A percentile compares a stretch with the other conserved stretches of the same genome.
phyloP scores from a whole-genome alignment of 2,329 filamentous ascomycete species.

The Davidsoniella neocaledoniae region DNA sequence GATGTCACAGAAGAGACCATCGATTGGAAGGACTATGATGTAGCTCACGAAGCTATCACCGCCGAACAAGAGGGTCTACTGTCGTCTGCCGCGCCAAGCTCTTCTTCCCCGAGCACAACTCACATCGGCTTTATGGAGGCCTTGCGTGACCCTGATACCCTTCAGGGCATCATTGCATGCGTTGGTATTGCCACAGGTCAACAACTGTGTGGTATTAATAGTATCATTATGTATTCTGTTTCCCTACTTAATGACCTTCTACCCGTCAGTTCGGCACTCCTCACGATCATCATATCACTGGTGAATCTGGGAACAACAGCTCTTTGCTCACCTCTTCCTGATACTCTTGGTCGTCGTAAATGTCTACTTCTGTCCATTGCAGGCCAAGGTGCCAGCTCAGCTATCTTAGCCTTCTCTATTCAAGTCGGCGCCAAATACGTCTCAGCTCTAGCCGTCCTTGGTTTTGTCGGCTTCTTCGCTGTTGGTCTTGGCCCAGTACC shows the following conservation, averaged over 20 bases:
- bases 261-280: conserved; percentile 60
- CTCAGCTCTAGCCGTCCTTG: conserved; percentile 63
- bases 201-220: conserved; percentile 89
- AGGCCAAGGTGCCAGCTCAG: conserved; percentile 66
- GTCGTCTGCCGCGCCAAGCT: conserved; percentile 16
- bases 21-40: conserved; percentile 27
- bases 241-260: conserved; percentile 69
- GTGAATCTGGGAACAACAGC: conserved; percentile 76
- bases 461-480: conserved; percentile 81
- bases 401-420: conserved; percentile 68
- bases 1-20: conserved; percentile 61
- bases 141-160: conserved; percentile 47
- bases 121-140: conserved; percentile 49
- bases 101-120: conserved; percentile 1
- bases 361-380: conserved; percentile 69
- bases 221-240: conserved; percentile 96
- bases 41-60: conserved; percentile 23
- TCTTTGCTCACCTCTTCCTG: conserved; percentile 66
- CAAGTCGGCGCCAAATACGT: conserved; percentile 53
- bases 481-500: conserved; percentile 85
- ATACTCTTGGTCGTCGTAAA: conserved; percentile 72
- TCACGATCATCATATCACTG: conserved; percentile 75
- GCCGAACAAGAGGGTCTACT: conserved; percentile 60
- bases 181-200: conserved; percentile 85
- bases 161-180: conserved; percentile 63